Base-by-base conservation (phyloP, 1,139 yeast species). In the Yamadazyma songkhlaensis region DNA sequence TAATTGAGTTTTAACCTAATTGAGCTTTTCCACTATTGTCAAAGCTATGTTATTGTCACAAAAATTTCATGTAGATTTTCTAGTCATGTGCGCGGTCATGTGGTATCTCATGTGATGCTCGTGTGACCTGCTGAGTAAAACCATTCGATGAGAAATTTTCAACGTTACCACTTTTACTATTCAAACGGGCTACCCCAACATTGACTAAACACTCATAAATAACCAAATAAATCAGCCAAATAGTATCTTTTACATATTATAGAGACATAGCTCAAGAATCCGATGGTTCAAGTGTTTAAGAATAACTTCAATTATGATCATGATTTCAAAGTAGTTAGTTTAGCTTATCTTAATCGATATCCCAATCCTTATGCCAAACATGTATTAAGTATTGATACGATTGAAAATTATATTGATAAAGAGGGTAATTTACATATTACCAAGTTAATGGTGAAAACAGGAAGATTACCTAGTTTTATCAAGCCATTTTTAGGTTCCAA, bases 361-460 rank as follows among this genome's bases (percentile, higher is more conserved):
- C 96, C 96, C 2, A 88, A 88, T 54, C 98, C 98, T 3, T 89
- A 74, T 55, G 84, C 97, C 28, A 66, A 79, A n/a, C 97, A 92
- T 63, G 97, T 92, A 10, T 67, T 83, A 33, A 83, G 95, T 10
- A 81, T 81, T 29, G 98, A 92, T 56, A 86, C 96, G 2, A 59
- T 86, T 21, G 80, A 79, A 31, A 68, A 67, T 32, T 61, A 66
- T 46, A 69, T 84, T 22, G 90, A 84, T 47, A 54, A 57, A 0
- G 61, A 77, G 11, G 95, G 95, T 14, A 68, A 80, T 38, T 70
- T 89, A 36, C 75, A 79, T 49, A 79, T 87, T 27, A 86, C 95
- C 8, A 74, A 92, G 50, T 64, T 92, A 33, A 80, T 90, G 41
- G 77, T 78, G 47, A 92, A 92, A 55, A 69, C 78, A 2, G 97